These are phyloP conservation scores for Xerocomellus amylosporus DNA, from an alignment of 768 basidiomycete genomes.

Conservation along the genomic window DNA sequence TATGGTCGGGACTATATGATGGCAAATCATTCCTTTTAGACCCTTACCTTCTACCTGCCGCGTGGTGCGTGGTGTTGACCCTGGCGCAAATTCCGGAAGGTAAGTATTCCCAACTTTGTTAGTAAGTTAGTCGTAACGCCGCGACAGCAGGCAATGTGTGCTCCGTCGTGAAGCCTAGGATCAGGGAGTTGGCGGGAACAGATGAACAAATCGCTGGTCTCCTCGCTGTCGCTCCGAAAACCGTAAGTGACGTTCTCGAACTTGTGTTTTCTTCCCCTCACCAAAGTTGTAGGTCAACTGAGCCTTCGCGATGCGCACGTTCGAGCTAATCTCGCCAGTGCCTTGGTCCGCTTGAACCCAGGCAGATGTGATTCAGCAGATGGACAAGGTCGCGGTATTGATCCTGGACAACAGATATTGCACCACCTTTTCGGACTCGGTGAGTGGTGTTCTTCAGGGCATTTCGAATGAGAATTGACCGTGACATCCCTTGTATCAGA, in stretches of 20 bases:
- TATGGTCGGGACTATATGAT: neutral
- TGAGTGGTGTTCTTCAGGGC: neutral
- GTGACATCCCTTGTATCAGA: slow-evolving; percentile 1
- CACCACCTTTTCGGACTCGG: slow-evolving; percentile 18
- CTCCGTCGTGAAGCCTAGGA: slow-evolving; percentile 7
- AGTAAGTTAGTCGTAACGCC: neutral
- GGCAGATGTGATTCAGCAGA: neutral
- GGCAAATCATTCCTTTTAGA: slow-evolving; percentile 6
- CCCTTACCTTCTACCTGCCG: slow-evolving; percentile 4
- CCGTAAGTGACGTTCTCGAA: neutral
- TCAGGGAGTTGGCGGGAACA: slow-evolving; percentile 14
- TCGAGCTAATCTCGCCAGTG: slow-evolving; percentile 18
- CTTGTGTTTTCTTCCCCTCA: neutral
- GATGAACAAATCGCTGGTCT: slow-evolving; percentile 9
- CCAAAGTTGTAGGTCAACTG: slow-evolving; percentile 3
- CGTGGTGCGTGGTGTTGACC: slow-evolving; percentile 17
- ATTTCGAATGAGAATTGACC: neutral
- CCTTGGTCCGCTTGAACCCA: slow-evolving; percentile 8
- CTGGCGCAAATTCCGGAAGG: slow-evolving; percentile 20
- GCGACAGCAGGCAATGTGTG: neutral
- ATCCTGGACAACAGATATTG: slow-evolving; percentile 3
- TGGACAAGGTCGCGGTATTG: neutral
- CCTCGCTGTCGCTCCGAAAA: too few relatives aligned
- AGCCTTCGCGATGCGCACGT: slow-evolving; percentile 3
- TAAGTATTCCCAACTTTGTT: neutral